Base-by-base conservation (phyloP, 768 basidiomycete genomes). In the Phlebiopsis gigantea region DNA sequence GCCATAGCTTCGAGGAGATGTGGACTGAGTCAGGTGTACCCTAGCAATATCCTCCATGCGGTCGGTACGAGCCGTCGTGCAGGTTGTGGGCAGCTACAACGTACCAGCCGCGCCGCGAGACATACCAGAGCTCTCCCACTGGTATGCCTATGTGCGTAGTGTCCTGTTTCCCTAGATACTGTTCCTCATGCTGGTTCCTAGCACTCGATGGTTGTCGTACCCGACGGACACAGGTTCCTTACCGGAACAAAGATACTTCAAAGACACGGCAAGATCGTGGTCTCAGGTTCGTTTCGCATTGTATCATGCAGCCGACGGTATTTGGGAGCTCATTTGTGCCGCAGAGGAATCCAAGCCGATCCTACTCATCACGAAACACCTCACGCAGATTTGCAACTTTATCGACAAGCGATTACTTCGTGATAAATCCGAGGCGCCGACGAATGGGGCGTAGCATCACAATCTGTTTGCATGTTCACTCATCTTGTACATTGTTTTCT, bases 81-180 rank as follows among this genome's bases (percentile, higher is more conserved):
- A 94, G 65, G 83, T 97, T 22, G 79, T 91, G 14, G 91, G 91
- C 10, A 76, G 80, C 46, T 77, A 79, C 46, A 79, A 72, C 47
- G 69, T 80, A 48, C 87, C 85, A 0, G 58, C 75, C 25, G 74
- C 76, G 39, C 84, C 86, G 19, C 76, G 76, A 59, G 76, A 83
- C 49, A 68, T 78, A 9, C 79, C 82, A 10, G 81, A 78, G 10
- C 75, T 87, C 26, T 75, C 81, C 41, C 63, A 70, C 17, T 96
- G 93, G 93, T 95, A 92, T 73, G 74, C 75, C 57, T 75, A 84
- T 69, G 90, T 88, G 59, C 54, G 76, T 57, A n/a, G n/a, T n/a
- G n/a, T n/a, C n/a, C n/a, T n/a, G n/a, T n/a, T n/a, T n/a, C n/a
- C n/a, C n/a, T n/a, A n/a, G n/a, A n/a, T n/a, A n/a, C n/a, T n/a